Percentiles rank a stretch among this genome's conserved stretches.
Evolutionary conservation across 257 asterid species (phyloP).

Genomic region (Handroanthus guayacan): DNA sequence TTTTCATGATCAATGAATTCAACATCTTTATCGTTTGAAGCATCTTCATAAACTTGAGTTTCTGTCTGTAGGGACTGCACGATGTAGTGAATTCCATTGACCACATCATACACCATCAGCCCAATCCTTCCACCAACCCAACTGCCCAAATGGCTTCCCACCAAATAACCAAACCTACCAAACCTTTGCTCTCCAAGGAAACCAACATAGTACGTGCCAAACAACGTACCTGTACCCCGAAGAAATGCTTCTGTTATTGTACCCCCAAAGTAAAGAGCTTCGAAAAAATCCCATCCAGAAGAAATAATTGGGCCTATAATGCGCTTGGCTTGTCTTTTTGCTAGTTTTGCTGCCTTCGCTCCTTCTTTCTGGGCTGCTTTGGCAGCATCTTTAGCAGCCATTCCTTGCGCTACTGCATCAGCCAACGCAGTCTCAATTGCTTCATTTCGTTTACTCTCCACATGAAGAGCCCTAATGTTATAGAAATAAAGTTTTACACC

Average conservation of each 20-base stretch:
- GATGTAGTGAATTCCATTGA: slow-evolving; percentile 68
- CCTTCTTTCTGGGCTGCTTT: slow-evolving; percentile 83
- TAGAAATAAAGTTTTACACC: slow-evolving; percentile 83
- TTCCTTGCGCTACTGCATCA: slow-evolving; percentile 84
- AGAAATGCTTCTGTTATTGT: slow-evolving; percentile 87
- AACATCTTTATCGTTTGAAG: slow-evolving; percentile 34
- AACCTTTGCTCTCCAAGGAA: slow-evolving; percentile 73
- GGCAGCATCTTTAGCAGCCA: slow-evolving; percentile 75
- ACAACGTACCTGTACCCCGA: slow-evolving; percentile 85
- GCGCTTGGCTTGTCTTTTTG: slow-evolving; percentile 74
- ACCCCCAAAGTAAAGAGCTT: slow-evolving; percentile 89
- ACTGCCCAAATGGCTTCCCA: slow-evolving; percentile 92
- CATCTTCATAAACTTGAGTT: slow-evolving; percentile 39
- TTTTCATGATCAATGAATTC: slow-evolving; percentile 39
- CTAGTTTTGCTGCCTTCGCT: slow-evolving; percentile 92
- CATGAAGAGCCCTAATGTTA: slow-evolving; percentile 69
- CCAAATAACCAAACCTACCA: slow-evolving; percentile 90
- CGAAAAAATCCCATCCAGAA: slow-evolving; percentile 97
- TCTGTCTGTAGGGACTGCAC: slow-evolving; percentile 49
- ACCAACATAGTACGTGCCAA: slow-evolving; percentile 80
- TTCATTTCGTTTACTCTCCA: slow-evolving; percentile 68
- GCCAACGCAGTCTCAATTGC: slow-evolving; percentile 82
- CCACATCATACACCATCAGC: slow-evolving; percentile 89
- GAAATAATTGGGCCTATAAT: slow-evolving; percentile 92
- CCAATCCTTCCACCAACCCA: slow-evolving; percentile 96